Base-by-base conservation (phyloP, 331 rosid genomes). In the Acacia pycnantha region DNA sequence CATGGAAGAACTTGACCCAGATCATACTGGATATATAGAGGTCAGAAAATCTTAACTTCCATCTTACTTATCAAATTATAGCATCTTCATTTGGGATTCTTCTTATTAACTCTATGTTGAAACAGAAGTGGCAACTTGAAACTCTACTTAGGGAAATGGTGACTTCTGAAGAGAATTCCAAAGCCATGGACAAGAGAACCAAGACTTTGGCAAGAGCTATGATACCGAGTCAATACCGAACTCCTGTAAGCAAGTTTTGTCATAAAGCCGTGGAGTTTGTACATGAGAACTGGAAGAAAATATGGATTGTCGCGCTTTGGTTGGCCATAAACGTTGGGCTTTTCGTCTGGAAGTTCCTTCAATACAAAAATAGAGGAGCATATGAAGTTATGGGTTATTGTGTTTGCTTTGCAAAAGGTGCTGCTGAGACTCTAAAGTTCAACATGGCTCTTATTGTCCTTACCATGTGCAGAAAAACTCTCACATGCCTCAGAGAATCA, bases 1-100 rank as follows among this genome's bases (percentile, higher is more conserved):
- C 80, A 95, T 92, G 99, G 99, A 95, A 86, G 88, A 92, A 86
- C 90, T 95, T 76, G 99, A 95, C 73, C 97, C 98, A 10, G 98
- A 95, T 81, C 91, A 89, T 61, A 68, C 82, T 16, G 99, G 96
- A 40, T 95, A 85, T 56, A 92, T 95, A 85, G 97, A 93, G 97
- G 98, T 95, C 67, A 79, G 50, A 22, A 44, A n/a, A 13, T 22
- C 76, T 70, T n/a, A 24, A 70, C 58, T 44, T 26, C 16, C n/a
- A 44, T 43, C 12, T 43, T 41, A 41, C 46, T 41, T 9, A 9
- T 43, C 46, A 8, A 43, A 43, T 10, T 43, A 43, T 37, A 1
- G 48, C 12, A 70, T 70, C 58, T 44, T 70, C 56, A 22, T 24
- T 16, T 40, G 31, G 31, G 14, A 68, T 68, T 16, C 50, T 70